These are phyloP conservation scores for Glycine latifolia DNA, from an alignment of 306 rosid genomes.

Conservation along the genomic window DNA sequence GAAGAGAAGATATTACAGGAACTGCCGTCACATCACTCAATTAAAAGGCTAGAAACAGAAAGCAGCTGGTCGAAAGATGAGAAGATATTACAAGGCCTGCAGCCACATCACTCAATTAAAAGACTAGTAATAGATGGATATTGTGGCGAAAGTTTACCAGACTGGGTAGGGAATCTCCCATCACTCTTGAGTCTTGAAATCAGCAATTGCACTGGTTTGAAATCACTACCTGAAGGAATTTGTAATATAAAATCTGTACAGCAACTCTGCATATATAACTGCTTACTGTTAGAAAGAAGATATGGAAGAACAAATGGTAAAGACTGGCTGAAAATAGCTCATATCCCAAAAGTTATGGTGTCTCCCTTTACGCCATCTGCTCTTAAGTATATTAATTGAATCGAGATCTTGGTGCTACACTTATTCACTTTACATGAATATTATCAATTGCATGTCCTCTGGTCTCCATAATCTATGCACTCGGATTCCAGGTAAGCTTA, in stretches of 20 bases:
- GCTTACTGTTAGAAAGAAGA: constrained; percentile 15
- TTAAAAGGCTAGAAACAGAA: too few species aligned
- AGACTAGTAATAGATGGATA: background rate
- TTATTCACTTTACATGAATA: background rate
- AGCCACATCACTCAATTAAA: constrained; percentile 39
- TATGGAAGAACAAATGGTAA: background rate
- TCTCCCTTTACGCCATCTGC: constrained; percentile 4
- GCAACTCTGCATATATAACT: background rate
- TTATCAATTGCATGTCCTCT: background rate
- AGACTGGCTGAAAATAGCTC: constrained; percentile 40
- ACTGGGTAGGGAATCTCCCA: constrained; percentile 42
- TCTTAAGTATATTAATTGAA: constrained; percentile 23
- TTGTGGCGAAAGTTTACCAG: constrained; percentile 42
- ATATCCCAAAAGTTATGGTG: constrained; percentile 16
- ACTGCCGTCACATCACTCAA: constrained; percentile 47
- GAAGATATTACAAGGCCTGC: too few species aligned
- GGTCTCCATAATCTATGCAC: background rate
- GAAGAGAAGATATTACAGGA: constrained; percentile 31
- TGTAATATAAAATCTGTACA: background rate
- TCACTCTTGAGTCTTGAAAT: constrained; percentile 27
- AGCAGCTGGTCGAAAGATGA: too few species aligned
- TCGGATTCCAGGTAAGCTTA: background rate
- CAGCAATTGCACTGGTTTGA: background rate
- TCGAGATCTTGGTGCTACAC: background rate
- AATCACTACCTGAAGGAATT: constrained; percentile 37